Conservation (phyloP, 208 protist genomes). For the Acanthamoeba lenticulata region DNA sequence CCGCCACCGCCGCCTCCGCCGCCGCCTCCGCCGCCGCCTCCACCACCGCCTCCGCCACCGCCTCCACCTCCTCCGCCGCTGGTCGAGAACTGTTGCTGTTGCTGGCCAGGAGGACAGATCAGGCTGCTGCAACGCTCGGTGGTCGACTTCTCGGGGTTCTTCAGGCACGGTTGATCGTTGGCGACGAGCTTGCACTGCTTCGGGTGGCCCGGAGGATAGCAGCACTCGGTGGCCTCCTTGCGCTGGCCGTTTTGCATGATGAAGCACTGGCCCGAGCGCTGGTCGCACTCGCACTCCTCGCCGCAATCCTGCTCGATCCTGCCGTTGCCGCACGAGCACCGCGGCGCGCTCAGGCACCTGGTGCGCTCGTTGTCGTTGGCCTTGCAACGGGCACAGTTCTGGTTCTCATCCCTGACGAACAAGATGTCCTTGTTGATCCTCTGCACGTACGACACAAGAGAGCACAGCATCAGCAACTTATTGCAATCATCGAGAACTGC, state of each 20-base stretch:
- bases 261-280: not conserved
- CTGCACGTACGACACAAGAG: too few relatives aligned
- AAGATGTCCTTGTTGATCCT: too few relatives aligned
- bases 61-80: not conserved
- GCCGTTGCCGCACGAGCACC: not conserved
- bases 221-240: not conserved
- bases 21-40: not conserved
- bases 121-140: not conserved
- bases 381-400: too few relatives aligned
- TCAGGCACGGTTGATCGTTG: not conserved
- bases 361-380: too few relatives aligned
- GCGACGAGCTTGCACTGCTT: not conserved
- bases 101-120: not conserved
- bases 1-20: not conserved
- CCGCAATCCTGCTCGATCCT: not conserved
- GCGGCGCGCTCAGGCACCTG: not conserved
- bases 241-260: not conserved
- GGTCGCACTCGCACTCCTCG: conserved; percentile 8
- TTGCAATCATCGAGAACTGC: too few relatives aligned
- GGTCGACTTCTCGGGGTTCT: not conserved
- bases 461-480: too few relatives aligned
- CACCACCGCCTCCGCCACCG: not conserved
- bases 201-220: not conserved
- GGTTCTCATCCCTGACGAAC: too few relatives aligned
- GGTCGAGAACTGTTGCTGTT: not conserved